phyloP scores from a whole-genome alignment of 2,329 filamentous ascomycete species.

The Venturia carpophila region DNA sequence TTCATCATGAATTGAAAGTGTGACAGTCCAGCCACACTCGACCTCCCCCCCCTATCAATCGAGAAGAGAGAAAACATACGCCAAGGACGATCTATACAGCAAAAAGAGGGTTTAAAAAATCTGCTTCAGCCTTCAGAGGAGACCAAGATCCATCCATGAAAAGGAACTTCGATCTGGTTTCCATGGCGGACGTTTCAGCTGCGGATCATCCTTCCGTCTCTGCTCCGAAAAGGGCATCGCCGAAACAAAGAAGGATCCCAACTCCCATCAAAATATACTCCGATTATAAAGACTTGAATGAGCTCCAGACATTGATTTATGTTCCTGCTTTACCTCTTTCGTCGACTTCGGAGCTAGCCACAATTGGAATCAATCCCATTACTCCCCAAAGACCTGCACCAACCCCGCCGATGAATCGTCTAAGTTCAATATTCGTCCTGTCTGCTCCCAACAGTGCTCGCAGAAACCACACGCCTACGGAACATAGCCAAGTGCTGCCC shows the following conservation, averaged over 20 bases:
- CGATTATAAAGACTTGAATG: background rate
- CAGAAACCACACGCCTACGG: background rate
- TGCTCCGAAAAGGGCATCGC: background rate
- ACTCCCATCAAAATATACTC: conserved; percentile 5
- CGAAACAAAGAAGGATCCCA: background rate
- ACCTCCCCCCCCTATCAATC: background rate
- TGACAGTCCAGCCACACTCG: background rate
- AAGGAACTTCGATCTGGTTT: background rate
- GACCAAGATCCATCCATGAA: background rate
- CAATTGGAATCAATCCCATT: background rate
- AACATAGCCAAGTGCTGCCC: background rate
- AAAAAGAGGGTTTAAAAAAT: background rate
- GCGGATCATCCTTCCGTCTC: background rate
- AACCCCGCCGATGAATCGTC: background rate
- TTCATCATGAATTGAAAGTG: background rate
- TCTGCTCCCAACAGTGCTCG: conserved; percentile 5
- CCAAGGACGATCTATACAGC: background rate
- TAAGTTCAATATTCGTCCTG: background rate
- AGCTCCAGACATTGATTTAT: background rate
- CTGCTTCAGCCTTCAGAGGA: background rate
- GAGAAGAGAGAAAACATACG: background rate
- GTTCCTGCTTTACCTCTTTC: background rate
- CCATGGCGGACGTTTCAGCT: background rate
- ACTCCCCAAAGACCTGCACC: conserved; percentile 8
- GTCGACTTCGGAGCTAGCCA: background rate